Evolutionary conservation across 2,329 filamentous ascomycete genomes (phyloP), one percentile per base, ranked within the genome.

Genomic region (Aureobasidium melanogenum): DNA sequence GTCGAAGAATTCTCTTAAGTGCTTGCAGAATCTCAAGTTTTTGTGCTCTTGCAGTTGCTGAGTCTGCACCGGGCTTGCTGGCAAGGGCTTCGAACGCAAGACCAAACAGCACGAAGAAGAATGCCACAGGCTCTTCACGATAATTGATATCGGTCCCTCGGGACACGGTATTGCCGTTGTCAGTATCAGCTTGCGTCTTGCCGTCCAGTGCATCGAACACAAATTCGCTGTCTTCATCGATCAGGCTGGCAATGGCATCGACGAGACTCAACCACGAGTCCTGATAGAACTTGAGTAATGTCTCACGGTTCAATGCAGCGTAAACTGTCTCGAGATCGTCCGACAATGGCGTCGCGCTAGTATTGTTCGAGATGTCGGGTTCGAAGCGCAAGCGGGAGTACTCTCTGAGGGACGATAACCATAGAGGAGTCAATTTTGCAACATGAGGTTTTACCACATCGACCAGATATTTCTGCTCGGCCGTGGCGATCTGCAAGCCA

Each of bases 31-130:
- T 97, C 64, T 91, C 91, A 30, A 97, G 77, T 24, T 72, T 72
- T 26, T 71, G 69, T 52, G 72, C 69, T 30, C 67, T 63, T 7
- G 69, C 67, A 2, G 69, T 62, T n/a, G 69, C 63, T 38, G 70
- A 70, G 48, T 65, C 58, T 34, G 72, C 68, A 7, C 88, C 91
- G 5, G 88, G 87, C 50, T 91, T 86, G 7, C 90, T 91, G 8
- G 93, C 93, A 24, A 99, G 82, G 19, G 95, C 93, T 75, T 99
- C 95, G 67, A 99, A 97, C 0, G 93, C 91, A 62, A 99, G 87
- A 12, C 94, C 94, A 68, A 97, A 99, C 0, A 99, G 82, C 15
- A 99, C 93, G 69, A 99, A 99, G 79, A 99, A 99, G 80, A 99
- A 99, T 0, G 94, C 94, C 1, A 97, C 91, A 0, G 94, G 94